Evolutionary conservation across 2,329 filamentous ascomycete species (phyloP), one percentile per base, ranked within the genome.

Genomic region (Akanthomyces dipterigenus): DNA sequence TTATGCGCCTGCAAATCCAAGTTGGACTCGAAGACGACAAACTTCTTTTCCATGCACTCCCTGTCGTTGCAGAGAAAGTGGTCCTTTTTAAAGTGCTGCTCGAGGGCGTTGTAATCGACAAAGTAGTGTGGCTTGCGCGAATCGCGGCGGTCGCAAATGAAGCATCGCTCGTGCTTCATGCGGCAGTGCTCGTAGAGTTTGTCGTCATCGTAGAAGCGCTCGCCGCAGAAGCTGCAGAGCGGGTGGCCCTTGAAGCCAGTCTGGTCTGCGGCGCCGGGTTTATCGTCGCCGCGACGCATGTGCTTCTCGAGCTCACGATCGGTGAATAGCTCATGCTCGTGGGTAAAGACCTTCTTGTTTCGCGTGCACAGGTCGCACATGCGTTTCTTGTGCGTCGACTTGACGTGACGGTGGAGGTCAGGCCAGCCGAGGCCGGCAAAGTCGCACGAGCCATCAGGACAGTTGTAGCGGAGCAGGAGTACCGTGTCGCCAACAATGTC

Each of bases 291-390:
- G 65, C 88, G 86, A 64, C 86, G 89, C 82, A 98, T 96, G 73
- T 99, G 95, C 69, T 86, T 89, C 67, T 90, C 87, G 55, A 98
- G 80, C 67, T 93, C 91, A 65, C 87, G 84, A 64, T 86, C 83
- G 1, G 90, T 88, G 73, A 97, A 98, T 1, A 99, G 82, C 65
- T 96, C 91, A 72, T 99, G 95, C 75, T 99, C 95, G 75, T 99
- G 95, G 1, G 95, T 97, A 69, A 99, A 99, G 38, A 97, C 92
- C 71, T 96, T 97, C 77, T 99, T 99, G 78, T 97, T 93, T 63
- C 92, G 82, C 7, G 93, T 83, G 75, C 93, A 97, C 12, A 96
- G 80, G 73, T 96, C 91, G 74, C 90, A 96, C 88, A 96, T 93
- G 71, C 90, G 88, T 77, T 93, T 96, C 65, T 88, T 82, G 77